Conservation (phyloP, 2,329 filamentous ascomycete genomes). For the Lachnellula subtilissima region DNA sequence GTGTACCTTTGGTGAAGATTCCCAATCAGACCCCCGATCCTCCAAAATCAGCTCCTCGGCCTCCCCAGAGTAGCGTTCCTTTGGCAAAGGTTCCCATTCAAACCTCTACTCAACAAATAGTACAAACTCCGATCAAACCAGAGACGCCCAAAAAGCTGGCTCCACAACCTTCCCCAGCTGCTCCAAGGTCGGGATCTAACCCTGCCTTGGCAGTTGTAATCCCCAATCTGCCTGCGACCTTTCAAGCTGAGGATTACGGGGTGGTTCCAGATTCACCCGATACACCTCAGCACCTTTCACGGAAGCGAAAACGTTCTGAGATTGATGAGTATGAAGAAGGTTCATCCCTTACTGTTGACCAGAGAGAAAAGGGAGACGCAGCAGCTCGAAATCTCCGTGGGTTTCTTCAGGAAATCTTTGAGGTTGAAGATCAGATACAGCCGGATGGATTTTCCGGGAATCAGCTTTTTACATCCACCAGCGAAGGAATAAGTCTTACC, state of each 20-base stretch:
- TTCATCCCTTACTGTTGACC: slow-evolving; percentile 63
- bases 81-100: neutral
- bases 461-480: slow-evolving; percentile 48
- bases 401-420: slow-evolving; percentile 67
- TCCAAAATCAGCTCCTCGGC: neutral
- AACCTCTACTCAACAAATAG: slow-evolving; percentile 9
- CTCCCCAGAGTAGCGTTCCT: no score
- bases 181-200: slow-evolving; percentile 9
- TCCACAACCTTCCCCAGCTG: slow-evolving; percentile 1
- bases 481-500: slow-evolving; percentile 62
- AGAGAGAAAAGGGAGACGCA: slow-evolving; percentile 74
- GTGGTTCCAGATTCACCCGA: slow-evolving; percentile 26
- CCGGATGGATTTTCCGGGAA: slow-evolving; percentile 39
- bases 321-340: slow-evolving; percentile 50
- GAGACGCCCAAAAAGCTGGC: neutral
- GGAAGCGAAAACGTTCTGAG: slow-evolving; percentile 48
- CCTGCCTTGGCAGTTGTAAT: slow-evolving; percentile 24
- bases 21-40: neutral
- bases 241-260: slow-evolving; percentile 27
- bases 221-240: slow-evolving; percentile 19
- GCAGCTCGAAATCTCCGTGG: slow-evolving; percentile 66
- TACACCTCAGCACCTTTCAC: slow-evolving; percentile 21
- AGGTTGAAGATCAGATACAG: slow-evolving; percentile 67
- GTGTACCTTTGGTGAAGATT: neutral
- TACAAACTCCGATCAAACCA: slow-evolving; percentile 3